Base-by-base conservation (phyloP, 2,329 filamentous ascomycete species). In the Pyrenophora seminiperda region DNA sequence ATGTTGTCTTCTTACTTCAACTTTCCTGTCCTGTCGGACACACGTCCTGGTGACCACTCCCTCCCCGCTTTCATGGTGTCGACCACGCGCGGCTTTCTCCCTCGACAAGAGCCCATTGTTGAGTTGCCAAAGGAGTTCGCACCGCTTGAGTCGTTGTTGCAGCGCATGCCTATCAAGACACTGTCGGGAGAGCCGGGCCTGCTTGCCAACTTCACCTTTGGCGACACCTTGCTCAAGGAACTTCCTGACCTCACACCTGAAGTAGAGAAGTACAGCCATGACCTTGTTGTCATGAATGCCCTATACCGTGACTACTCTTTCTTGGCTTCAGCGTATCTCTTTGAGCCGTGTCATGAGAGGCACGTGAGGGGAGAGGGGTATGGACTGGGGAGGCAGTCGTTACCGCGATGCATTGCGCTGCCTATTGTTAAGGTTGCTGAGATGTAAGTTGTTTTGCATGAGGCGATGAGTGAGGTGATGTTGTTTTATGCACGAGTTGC, bases 221-320 rank as follows among this genome's bases (percentile, higher is more conserved):
- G 91, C 11, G 84, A 87, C 31, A 83, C 84, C n/a, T 85, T 96
- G 37, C 76, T 87, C 56, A 77, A 78, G n/a, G 84, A 86, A 55
- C 82, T 97, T 39, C 88, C 90, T 13, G 89, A 96, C 72, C 79
- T 96, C 39, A 89, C 88, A 1, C 79, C 79, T 4, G 80, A 83
- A 59, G 81, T 96, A 49, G 87, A 94, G 65, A 84, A 84, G 73
- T 87, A 81, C 61, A 79, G 82, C 62, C 77, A 86, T 54, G 87
- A 96, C 74, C 80, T 93, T 31, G 87, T 88, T 13, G 76, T 90
- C 51, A 85, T 95, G 79, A 94, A 92, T 65, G 91, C 91, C 27
- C 77, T 95, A 39, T 96, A 96, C 73, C 83, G 92, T 15, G 92
- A 97, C 76, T 97, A 96, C 73, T 89, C 89, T 11, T 97, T 96